Conservation (phyloP, 1,284 basidiomycete species). For the Austroboletus niveus region DNA sequence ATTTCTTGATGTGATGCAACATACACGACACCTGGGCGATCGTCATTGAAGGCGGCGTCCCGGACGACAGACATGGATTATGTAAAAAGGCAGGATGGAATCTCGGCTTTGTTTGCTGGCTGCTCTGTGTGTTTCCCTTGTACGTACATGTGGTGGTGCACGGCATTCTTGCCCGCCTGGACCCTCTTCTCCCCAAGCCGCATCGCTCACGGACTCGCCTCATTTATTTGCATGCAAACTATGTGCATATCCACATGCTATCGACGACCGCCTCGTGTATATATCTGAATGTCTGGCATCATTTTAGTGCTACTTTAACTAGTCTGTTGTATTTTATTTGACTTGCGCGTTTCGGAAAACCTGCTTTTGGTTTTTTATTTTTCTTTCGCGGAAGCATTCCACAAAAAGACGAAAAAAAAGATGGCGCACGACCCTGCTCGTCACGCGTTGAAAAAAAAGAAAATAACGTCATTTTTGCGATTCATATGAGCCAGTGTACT, state of each 20-base stretch:
- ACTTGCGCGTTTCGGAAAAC: constrained; percentile 2
- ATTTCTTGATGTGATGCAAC: constrained; percentile 47
- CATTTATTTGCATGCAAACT: constrained; percentile 22
- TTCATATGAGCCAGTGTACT: constrained; percentile 1
- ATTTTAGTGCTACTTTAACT: constrained; percentile 11
- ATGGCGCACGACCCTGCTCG: neutral
- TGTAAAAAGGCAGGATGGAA: constrained; percentile 33
- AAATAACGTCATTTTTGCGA: constrained; percentile 7
- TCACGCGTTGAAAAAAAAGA: constrained; percentile 10
- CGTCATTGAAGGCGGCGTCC: constrained; percentile 24
- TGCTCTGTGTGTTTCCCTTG: constrained; percentile 11
- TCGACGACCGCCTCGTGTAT: constrained; percentile 12
- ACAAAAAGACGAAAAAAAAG: neutral
- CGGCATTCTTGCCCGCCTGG: constrained; percentile 9
- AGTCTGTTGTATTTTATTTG: constrained; percentile 28
- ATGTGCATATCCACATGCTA: constrained; percentile 20
- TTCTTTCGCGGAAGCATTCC: constrained; percentile 2
- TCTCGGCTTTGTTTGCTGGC: constrained; percentile 22
- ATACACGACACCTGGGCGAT: constrained; percentile 34
- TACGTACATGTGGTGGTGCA: constrained; percentile 28
- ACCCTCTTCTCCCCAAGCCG: neutral
- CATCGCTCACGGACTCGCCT: constrained; percentile 7
- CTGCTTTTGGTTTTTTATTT: neutral
- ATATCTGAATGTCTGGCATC: constrained; percentile 9
- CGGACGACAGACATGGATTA: constrained; percentile 20